Conservation (phyloP, 768 basidiomycete genomes). For the Leccinum subgranulosum region DNA sequence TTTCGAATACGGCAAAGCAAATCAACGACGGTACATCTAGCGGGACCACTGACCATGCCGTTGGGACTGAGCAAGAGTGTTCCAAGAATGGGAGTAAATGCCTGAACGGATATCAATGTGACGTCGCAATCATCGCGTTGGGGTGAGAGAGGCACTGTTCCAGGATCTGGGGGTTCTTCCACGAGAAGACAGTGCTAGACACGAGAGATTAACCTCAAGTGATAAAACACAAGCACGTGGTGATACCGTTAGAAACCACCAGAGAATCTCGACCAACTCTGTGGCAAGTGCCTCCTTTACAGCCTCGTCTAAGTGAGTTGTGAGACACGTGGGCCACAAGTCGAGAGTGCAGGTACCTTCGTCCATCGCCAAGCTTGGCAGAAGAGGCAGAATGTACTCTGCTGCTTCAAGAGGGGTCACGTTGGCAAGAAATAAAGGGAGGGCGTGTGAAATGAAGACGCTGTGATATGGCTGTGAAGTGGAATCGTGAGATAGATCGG, state of each 20-base stretch:
- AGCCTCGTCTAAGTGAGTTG: constrained; percentile 58
- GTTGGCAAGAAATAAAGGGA: constrained; percentile 72
- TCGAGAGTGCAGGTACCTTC: constrained; percentile 50
- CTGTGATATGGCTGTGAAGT: constrained; percentile 39
- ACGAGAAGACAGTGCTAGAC: constrained; percentile 65
- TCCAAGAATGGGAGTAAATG: constrained; percentile 90
- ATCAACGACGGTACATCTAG: constrained; percentile 75
- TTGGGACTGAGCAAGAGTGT: constrained; percentile 83
- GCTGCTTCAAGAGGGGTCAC: constrained; percentile 86
- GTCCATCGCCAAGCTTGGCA: constrained; percentile 81
- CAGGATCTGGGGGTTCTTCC: constrained; percentile 37
- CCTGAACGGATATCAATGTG: constrained; percentile 67
- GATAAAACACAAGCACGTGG: neutral
- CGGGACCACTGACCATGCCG: constrained; percentile 64
- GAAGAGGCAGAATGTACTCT: constrained; percentile 90
- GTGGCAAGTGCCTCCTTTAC: constrained; percentile 87
- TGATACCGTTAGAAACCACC: constrained; percentile 84
- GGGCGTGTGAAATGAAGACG: constrained; percentile 79
- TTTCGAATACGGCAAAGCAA: constrained; percentile 67
- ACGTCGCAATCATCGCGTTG: constrained; percentile 17
- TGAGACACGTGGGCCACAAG: constrained; percentile 5
- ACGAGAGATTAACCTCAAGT: constrained; percentile 1
- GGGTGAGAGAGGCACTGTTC: constrained; percentile 5
- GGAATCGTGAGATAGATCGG: neutral
- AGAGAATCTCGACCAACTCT: constrained; percentile 77